These are phyloP conservation scores for Neofusicoccum sp. DNA, from an alignment of 2,329 filamentous ascomycete genomes.

Conservation along the genomic window DNA sequence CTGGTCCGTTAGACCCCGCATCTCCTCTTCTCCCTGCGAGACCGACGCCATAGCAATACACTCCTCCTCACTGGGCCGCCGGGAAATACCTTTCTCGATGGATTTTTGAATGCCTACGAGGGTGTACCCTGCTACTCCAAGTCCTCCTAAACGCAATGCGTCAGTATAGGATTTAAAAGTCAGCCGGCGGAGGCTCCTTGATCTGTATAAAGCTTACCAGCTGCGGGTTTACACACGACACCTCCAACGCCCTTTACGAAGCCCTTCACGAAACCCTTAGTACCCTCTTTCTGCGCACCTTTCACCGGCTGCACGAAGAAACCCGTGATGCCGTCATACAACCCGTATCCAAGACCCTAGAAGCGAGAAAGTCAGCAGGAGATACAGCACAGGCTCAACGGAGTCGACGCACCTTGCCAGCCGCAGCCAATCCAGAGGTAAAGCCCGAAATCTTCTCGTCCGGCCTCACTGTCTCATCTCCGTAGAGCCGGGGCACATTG, in stretches of 20 bases:
- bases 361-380: not conserved
- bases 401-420: constrained; percentile 56
- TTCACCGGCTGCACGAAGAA: constrained; percentile 25
- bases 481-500: constrained; percentile 81
- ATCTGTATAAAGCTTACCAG: constrained; percentile 4
- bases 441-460: constrained; percentile 75
- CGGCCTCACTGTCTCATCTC: constrained; percentile 72
- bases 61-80: not conserved
- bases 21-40: not conserved
- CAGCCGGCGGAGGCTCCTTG: not conserved
- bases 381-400: not conserved
- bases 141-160: not conserved
- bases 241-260: constrained; percentile 29
- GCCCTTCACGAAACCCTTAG: constrained; percentile 26
- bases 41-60: not conserved
- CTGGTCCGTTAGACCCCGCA: not conserved
- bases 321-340: constrained; percentile 27
- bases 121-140: not conserved
- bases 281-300: constrained; percentile 25
- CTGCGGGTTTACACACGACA: constrained; percentile 24
- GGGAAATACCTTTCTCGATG: not conserved
- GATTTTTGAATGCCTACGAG: constrained; percentile 1
- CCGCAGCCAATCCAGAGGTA: constrained; percentile 71
- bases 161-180: not conserved
- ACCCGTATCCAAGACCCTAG: constrained; percentile 25